Evolutionary conservation across 371 early-diverging fungal species (phyloP).

Genomic region (Coemansia sp.): DNA sequence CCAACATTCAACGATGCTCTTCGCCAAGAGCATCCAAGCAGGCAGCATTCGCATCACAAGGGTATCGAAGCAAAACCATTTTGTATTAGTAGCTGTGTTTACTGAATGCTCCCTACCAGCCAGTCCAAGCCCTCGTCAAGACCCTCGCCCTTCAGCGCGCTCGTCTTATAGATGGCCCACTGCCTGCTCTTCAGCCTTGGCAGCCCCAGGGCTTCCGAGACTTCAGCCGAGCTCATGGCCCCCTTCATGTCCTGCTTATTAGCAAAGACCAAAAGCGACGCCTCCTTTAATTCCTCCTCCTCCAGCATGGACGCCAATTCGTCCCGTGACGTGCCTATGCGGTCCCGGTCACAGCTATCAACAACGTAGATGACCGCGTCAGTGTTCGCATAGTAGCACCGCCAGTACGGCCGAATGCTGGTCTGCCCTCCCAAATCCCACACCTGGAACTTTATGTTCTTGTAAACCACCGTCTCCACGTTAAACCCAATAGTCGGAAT

Average conservation of each 20-base stretch:
- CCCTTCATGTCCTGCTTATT: constrained; percentile 96
- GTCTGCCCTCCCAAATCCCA: constrained; percentile 56
- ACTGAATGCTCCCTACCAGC: constrained; percentile 49
- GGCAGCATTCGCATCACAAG: neutral
- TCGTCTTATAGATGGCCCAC: constrained; percentile 88
- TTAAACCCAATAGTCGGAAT: constrained; percentile 93
- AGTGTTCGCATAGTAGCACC: constrained; percentile 94
- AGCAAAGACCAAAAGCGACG: constrained; percentile 90
- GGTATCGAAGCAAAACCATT: neutral
- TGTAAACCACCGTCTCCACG: constrained; percentile 93
- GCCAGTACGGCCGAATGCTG: constrained; percentile 76
- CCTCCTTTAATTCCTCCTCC: constrained; percentile 92
- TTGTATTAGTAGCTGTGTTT: neutral
- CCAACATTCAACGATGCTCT: no score
- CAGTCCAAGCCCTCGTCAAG: constrained; percentile 81
- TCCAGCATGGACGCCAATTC: constrained; percentile 87
- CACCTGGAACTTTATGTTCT: constrained; percentile 93
- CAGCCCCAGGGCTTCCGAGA: constrained; percentile 86
- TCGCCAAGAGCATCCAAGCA: no score
- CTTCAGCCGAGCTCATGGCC: constrained; percentile 92
- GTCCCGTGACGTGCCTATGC: constrained; percentile 83
- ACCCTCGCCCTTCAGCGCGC: constrained; percentile 84
- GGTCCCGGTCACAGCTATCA: constrained; percentile 90
- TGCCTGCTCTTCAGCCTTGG: constrained; percentile 83
- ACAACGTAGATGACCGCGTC: constrained; percentile 98